Evolutionary conservation across 345 rosid genomes (phyloP), one percentile per base, ranked within the genome.

Genomic region (Salix exigua): DNA sequence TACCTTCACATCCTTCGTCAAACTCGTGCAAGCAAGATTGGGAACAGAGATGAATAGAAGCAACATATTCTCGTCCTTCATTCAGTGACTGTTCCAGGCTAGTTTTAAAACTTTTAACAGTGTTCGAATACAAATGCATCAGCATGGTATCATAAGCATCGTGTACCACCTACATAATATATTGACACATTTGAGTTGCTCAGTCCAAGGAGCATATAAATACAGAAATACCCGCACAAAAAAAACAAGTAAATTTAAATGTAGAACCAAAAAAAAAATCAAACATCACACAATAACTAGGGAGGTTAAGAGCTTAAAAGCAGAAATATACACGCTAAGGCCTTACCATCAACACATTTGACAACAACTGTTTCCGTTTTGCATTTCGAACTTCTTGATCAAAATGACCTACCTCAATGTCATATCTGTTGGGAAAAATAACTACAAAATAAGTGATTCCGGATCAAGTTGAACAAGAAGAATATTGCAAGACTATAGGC

Each of bases 321-420:
- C 9, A 0, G 12, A 40, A 40, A 40, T 40, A 40, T 14, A 10
- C 23, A 21, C 14, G 17, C 3, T 66, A 17, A 60, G 64, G 64
- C 16, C 89, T 84, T 87, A 93, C 97, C 79, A 88, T 89, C 76
- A 93, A 83, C 51, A 90, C 87, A 88, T 88, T 89, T 68, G 85
- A 75, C 77, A 88, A 86, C 75, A 93, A 61, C 66, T 82, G 88
- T 78, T 84, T 55, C 73, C 87, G 81, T 79, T 87, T 93, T 44
- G 86, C 88, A 80, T 85, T 85, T 83, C 90, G 83, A 64, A 93
- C 96, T 79, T 87, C 89, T 76, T 91, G 92, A 71, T 93, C 96
- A 60, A 89, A 93, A 85, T 91, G 91, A 65, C 84, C 77, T 69
- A 92, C 83, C 84, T 91, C 97, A 68, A 5, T 73, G 50, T 91